Percentiles rank a stretch among this genome's conserved stretches.
Conservation (phyloP, 495 filamentous ascomycete genomes). For the Penicillium steckii region DNA sequence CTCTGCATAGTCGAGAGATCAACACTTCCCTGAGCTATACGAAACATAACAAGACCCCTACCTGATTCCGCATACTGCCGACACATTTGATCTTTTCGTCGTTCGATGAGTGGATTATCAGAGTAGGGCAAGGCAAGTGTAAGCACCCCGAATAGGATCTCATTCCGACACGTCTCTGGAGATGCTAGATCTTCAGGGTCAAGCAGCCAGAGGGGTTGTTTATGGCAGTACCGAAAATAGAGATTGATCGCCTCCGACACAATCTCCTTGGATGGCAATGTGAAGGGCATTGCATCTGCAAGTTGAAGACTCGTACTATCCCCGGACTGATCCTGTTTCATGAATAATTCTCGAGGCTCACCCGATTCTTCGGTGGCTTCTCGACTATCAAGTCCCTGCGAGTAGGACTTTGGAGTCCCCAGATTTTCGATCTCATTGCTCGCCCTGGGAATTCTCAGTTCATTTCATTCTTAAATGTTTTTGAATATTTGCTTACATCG, state of each 20-base stretch:
- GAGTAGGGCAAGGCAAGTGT: slow-evolving; percentile 37
- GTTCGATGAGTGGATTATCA: slow-evolving; percentile 9
- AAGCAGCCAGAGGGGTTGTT: slow-evolving; percentile 46
- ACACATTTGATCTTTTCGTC: slow-evolving; percentile 25
- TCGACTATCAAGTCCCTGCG: background rate
- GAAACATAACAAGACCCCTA: slow-evolving; percentile 37
- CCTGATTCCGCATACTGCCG: slow-evolving; percentile 36
- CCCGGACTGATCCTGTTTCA: slow-evolving; percentile 1
- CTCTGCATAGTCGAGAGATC: slow-evolving; percentile 41
- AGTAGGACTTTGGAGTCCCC: slow-evolving; percentile 7
- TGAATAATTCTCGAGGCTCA: background rate
- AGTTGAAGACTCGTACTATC: slow-evolving; percentile 11
- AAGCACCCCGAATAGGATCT: slow-evolving; percentile 39
- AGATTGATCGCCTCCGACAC: slow-evolving; percentile 29
- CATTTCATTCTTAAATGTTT: no score
- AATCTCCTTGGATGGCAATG: slow-evolving; percentile 21
- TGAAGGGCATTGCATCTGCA: slow-evolving; percentile 15
- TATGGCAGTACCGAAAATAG: slow-evolving; percentile 44
- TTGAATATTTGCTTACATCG: slow-evolving; percentile 22
- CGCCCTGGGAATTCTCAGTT: no score
- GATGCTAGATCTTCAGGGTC: slow-evolving; percentile 33
- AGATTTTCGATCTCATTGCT: slow-evolving; percentile 11
- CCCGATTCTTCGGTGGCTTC: slow-evolving; percentile 8
- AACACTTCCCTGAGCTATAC: slow-evolving; percentile 40
- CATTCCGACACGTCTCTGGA: slow-evolving; percentile 24